Conservation (phyloP, 805 yeast genomes). For the Sungouiozyma ichnusensis region DNA sequence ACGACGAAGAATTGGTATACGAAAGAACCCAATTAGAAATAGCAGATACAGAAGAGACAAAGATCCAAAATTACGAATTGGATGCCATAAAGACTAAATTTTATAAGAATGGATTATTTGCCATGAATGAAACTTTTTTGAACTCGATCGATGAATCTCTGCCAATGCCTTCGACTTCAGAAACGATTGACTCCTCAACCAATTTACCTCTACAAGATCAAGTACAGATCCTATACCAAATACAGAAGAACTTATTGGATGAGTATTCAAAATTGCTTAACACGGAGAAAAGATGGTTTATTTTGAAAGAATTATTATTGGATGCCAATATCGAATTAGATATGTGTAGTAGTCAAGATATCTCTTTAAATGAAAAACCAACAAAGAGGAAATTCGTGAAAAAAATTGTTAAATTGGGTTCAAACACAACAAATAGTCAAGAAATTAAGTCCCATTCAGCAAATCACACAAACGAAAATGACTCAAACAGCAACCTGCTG, state of each 20-base stretch:
- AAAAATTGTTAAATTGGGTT: constrained; percentile 1
- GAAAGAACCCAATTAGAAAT: background rate
- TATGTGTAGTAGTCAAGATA: constrained; percentile 19
- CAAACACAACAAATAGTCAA: background rate
- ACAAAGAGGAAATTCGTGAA: background rate
- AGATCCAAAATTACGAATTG: constrained; percentile 12
- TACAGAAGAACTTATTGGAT: constrained; percentile 12
- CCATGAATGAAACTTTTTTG: constrained; percentile 20
- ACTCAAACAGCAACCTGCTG: background rate
- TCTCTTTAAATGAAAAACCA: background rate
- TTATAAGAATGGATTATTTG: constrained; percentile 21
- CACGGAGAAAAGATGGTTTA: constrained; percentile 25
- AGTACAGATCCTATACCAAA: constrained; percentile 12
- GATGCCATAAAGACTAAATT: constrained; percentile 16
- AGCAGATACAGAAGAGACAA: constrained; percentile 1
- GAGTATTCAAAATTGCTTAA: constrained; percentile 14
- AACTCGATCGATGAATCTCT: background rate
- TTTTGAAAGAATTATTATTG: constrained; percentile 22
- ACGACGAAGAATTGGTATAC: constrained; percentile 1
- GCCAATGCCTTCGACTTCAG: background rate
- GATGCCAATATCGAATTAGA: constrained; percentile 28
- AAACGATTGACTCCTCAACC: background rate
- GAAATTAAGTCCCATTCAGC: too few species aligned
- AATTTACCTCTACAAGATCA: constrained; percentile 10
- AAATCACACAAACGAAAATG: too few species aligned